Evolutionary conservation across 140 eudicot species (phyloP).

Genomic region (Stevia rebaudiana): DNA sequence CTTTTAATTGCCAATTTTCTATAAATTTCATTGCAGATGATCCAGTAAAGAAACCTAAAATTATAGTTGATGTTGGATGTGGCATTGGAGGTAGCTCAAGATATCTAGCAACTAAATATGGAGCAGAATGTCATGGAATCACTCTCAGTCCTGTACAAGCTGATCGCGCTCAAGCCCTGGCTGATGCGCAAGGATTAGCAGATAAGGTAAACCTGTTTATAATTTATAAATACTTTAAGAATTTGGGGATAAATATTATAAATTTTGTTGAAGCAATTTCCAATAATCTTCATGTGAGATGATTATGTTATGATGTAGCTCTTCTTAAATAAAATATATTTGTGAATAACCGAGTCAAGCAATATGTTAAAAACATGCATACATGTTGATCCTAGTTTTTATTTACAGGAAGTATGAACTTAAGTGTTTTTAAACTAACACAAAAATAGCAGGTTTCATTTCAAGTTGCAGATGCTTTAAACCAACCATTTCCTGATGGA

Average conservation of each 20-base stretch:
- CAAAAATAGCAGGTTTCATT: slow-evolving; percentile 52
- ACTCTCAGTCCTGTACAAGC: slow-evolving; percentile 84
- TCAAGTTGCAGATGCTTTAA: slow-evolving; percentile 85
- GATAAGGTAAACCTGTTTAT: slow-evolving; percentile 42
- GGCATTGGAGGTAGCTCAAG: slow-evolving; percentile 93
- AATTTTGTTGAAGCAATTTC: background rate
- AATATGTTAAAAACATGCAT: background rate
- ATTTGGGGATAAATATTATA: background rate
- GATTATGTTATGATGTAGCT: no score
- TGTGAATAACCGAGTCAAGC: background rate
- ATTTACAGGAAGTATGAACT: background rate
- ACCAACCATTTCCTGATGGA: slow-evolving; percentile 69
- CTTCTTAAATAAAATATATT: no score
- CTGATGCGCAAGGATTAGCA: slow-evolving; percentile 65
- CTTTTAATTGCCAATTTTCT: background rate
- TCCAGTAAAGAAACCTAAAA: slow-evolving; percentile 38
- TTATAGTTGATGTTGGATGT: slow-evolving; percentile 86
- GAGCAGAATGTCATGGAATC: slow-evolving; percentile 61
- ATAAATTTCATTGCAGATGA: slow-evolving; percentile 40
- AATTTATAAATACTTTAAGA: background rate
- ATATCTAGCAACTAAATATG: slow-evolving; percentile 64
- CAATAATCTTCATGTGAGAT: background rate
- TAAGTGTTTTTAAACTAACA: slow-evolving; percentile 14
- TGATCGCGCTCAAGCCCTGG: slow-evolving; percentile 75
- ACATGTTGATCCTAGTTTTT: background rate